A percentile compares a stretch with the other conserved stretches of the same genome.
Evolutionary conservation across 2,329 filamentous ascomycete species (phyloP).

Genomic region (Penicillium polonicum): DNA sequence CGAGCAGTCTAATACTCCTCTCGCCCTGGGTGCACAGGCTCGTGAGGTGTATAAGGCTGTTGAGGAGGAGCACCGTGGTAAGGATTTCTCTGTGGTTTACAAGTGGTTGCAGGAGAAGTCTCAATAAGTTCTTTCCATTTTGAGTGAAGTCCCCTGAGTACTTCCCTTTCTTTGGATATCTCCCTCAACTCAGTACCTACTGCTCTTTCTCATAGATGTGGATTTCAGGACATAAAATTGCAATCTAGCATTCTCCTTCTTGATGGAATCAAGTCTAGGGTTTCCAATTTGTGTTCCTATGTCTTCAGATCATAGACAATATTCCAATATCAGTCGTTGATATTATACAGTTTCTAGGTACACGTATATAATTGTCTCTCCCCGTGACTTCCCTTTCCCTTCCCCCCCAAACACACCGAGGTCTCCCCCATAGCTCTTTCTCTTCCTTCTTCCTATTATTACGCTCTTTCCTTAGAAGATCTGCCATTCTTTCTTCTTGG

Average conservation of each 20-base stretch:
- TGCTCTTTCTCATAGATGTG: slow-evolving; percentile 6
- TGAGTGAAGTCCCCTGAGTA: background rate
- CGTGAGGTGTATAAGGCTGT: slow-evolving; percentile 67
- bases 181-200: background rate
- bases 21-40: slow-evolving; percentile 64
- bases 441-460: background rate
- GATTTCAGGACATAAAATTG: background rate
- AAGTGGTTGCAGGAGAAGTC: slow-evolving; percentile 57
- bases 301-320: background rate
- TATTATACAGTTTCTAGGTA: background rate
- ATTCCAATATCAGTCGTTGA: background rate
- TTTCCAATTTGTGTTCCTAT: background rate
- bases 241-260: background rate
- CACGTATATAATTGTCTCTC: background rate
- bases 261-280: background rate
- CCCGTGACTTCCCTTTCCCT: slow-evolving; percentile 5
- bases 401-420: background rate
- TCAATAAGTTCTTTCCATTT: slow-evolving; percentile 11
- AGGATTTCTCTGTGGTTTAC: slow-evolving; percentile 82
- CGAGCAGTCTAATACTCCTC: slow-evolving; percentile 62
- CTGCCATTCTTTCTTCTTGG: slow-evolving; percentile 4
- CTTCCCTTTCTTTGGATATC: background rate
- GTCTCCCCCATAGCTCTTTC: background rate
- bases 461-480: background rate
- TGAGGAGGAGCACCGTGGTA: slow-evolving; percentile 62